Conservation (phyloP, 306 rosid species). For the Vigna angularis region DNA sequence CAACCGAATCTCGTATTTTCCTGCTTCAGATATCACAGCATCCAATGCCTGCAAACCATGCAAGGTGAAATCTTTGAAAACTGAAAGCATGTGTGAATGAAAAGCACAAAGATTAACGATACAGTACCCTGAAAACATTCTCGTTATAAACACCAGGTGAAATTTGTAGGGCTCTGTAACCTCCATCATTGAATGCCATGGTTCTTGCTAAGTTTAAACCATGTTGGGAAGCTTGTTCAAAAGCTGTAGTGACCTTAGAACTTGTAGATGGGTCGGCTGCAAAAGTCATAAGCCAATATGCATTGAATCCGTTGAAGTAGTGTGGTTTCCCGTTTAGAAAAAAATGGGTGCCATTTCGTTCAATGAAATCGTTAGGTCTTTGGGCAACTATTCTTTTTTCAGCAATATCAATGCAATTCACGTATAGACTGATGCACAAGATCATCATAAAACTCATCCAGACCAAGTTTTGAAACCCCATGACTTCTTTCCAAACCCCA, state of each 20-base stretch:
- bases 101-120: not conserved
- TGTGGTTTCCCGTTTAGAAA: conserved; percentile 41
- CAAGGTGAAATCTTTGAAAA: not conserved
- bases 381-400: too few species aligned
- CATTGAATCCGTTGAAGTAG: conserved; percentile 62
- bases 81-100: too few species aligned
- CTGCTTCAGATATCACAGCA: conserved; percentile 42
- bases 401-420: not conserved
- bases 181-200: conserved; percentile 48
- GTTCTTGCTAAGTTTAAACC: conserved; percentile 56
- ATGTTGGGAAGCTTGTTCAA: conserved; percentile 47
- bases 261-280: conserved; percentile 54
- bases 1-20: conserved; percentile 14
- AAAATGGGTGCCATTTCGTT: conserved; percentile 52
- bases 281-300: conserved; percentile 61
- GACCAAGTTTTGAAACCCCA: conserved; percentile 30
- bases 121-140: conserved; percentile 39
- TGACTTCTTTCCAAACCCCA: not conserved
- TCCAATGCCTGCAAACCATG: conserved; percentile 38
- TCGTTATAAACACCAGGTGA: conserved; percentile 48
- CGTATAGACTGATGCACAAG: conserved; percentile 24
- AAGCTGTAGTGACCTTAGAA: conserved; percentile 47
- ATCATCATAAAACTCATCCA: conserved; percentile 7
- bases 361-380: conserved; percentile 27
- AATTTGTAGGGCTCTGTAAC: conserved; percentile 43